Evolutionary conservation across 2,329 filamentous ascomycete species (phyloP).

Genomic region (Xenosphaeropsis pyriputrescens): DNA sequence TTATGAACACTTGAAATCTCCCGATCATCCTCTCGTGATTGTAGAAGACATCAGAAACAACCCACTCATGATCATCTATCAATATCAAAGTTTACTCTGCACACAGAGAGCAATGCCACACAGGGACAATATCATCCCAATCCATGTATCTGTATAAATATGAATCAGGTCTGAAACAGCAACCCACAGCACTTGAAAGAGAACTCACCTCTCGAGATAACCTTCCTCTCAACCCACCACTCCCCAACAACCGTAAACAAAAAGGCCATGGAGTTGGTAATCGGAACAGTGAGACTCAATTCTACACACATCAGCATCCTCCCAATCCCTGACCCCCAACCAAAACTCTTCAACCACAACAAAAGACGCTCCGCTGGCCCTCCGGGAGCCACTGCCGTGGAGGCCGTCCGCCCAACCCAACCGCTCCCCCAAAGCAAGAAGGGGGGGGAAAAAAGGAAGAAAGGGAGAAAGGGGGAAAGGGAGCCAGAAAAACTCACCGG

Average conservation of each 20-base stretch:
- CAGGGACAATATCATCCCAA: slow-evolving; percentile 69
- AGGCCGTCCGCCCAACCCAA: neutral
- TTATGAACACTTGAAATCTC: no score
- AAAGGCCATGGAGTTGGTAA: slow-evolving; percentile 88
- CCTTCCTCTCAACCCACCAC: slow-evolving; percentile 88
- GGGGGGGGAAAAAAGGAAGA: no score
- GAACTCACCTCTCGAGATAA: slow-evolving; percentile 64
- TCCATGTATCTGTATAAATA: slow-evolving; percentile 51
- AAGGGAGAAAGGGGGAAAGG: no score
- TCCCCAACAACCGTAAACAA: slow-evolving; percentile 92
- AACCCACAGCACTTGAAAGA: neutral
- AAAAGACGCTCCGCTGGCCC: no score
- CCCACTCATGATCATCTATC: slow-evolving; percentile 1
- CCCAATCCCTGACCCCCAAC: neutral
- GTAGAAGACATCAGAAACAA: no score
- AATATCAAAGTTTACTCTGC: slow-evolving; percentile 37
- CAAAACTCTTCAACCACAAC: no score
- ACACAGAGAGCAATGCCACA: slow-evolving; percentile 76
- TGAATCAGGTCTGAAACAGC: slow-evolving; percentile 1
- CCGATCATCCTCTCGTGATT: no score
- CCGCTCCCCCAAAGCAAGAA: no score
- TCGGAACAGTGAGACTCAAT: slow-evolving; percentile 82
- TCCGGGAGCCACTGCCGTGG: no score
- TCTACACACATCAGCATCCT: slow-evolving; percentile 33
- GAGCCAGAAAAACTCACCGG: slow-evolving; percentile 43